These are phyloP conservation scores for Neoboletus brunneissimus DNA, from an alignment of 768 basidiomycete species.

Conservation along the genomic window DNA sequence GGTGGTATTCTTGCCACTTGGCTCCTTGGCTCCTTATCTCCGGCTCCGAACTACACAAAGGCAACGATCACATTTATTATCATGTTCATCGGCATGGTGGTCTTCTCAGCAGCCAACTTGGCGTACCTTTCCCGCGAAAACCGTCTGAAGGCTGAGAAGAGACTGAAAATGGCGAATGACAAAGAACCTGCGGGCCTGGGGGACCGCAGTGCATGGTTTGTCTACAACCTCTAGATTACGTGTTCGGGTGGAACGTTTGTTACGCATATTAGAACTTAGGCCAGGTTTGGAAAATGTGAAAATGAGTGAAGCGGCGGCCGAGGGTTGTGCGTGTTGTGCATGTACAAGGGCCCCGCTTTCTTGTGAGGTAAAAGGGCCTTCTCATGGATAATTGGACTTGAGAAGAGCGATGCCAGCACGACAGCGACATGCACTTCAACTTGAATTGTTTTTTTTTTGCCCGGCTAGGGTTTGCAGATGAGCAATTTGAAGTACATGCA, in stretches of 20 bases:
- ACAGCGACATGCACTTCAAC: not conserved
- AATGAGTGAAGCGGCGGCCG: not conserved
- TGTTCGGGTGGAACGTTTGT: not conserved
- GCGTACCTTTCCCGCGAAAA: conserved; percentile 58
- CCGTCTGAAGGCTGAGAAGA: conserved; percentile 40
- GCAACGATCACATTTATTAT: conserved; percentile 40
- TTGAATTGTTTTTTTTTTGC: not conserved
- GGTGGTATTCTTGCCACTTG: conserved; percentile 63
- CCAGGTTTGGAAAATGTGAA: not conserved
- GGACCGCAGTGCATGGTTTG: conserved; percentile 54
- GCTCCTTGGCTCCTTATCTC: conserved; percentile 51
- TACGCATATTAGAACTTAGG: not conserved
- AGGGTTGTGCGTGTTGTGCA: not conserved
- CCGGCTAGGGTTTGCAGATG: not conserved
- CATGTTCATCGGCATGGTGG: conserved; percentile 39
- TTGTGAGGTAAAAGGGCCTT: no score
- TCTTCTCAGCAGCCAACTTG: conserved; percentile 39
- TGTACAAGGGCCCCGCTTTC: not conserved
- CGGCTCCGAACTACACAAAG: conserved; percentile 47
- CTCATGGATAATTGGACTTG: no score
- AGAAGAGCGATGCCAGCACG: not conserved
- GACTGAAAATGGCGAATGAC: conserved; percentile 28
- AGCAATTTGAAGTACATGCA: not conserved
- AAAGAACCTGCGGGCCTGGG: conserved; percentile 44
- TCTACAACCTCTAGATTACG: conserved; percentile 40